phyloP scores from a whole-genome alignment of 495 filamentous ascomycete species.

The Aspergillus campestris region DNA sequence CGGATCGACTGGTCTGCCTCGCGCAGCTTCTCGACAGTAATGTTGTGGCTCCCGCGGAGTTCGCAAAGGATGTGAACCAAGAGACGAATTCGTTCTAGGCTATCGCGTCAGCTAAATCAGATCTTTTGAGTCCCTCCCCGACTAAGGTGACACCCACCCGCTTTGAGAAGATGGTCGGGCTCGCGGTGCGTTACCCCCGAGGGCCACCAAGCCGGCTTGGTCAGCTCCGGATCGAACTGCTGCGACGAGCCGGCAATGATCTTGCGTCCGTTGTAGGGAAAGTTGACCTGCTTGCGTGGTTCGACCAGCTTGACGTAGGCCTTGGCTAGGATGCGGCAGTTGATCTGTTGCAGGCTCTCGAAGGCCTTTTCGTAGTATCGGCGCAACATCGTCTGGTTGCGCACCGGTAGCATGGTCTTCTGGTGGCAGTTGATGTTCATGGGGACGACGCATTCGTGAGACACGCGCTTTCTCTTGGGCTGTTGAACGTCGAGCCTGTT shows the following conservation, averaged over 20 bases:
- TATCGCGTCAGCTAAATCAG: not conserved
- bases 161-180: conserved; percentile 70
- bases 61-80: conserved; percentile 51
- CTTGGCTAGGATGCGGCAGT: conserved; percentile 60
- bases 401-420: conserved; percentile 39
- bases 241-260: conserved; percentile 25
- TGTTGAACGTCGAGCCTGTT: not conserved
- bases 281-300: conserved; percentile 73
- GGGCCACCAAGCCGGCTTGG: conserved; percentile 73
- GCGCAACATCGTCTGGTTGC: conserved; percentile 43
- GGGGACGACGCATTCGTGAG: conserved; percentile 19
- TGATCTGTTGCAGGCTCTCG: conserved; percentile 61
- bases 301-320: conserved; percentile 74
- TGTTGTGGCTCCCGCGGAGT: conserved; percentile 27
- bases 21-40: conserved; percentile 27
- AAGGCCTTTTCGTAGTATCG: conserved; percentile 57
- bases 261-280: conserved; percentile 64
- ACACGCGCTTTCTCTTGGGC: conserved; percentile 17
- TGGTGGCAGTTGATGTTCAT: conserved; percentile 22
- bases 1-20: conserved; percentile 37
- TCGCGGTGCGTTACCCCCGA: conserved; percentile 57
- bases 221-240: conserved; percentile 31
- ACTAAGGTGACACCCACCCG: conserved; percentile 37
- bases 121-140: no score
- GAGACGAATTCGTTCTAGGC: conserved; percentile 50